These are phyloP conservation scores for Mycena alexandri DNA, from an alignment of 768 basidiomycete genomes.

Conservation along the genomic window DNA sequence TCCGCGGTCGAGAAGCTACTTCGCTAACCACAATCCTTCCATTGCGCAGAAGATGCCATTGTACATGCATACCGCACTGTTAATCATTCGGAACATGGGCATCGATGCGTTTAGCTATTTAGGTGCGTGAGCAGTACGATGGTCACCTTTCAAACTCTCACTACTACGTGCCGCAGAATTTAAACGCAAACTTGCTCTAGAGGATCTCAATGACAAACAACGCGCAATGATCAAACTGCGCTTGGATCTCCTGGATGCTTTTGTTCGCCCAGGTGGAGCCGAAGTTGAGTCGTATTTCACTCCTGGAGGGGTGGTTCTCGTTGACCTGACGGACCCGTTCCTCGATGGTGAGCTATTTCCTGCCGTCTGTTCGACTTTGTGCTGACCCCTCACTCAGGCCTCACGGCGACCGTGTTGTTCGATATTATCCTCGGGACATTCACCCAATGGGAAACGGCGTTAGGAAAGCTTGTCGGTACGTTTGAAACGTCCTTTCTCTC, in stretches of 20 bases:
- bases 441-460: constrained; percentile 30
- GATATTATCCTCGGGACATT: constrained; percentile 55
- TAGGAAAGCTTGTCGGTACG: constrained; percentile 35
- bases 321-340: constrained; percentile 68
- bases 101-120: constrained; percentile 14
- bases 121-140: constrained; percentile 41
- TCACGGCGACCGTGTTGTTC: constrained; percentile 49
- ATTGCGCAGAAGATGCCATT: constrained; percentile 33
- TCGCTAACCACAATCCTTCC: background rate
- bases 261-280: constrained; percentile 46
- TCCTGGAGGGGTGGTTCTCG: constrained; percentile 59
- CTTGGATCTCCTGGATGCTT: constrained; percentile 59
- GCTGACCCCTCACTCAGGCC: constrained; percentile 11
- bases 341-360: constrained; percentile 55
- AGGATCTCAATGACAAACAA: constrained; percentile 57
- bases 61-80: constrained; percentile 36
- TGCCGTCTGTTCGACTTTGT: background rate
- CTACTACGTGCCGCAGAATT: constrained; percentile 43
- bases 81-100: constrained; percentile 28
- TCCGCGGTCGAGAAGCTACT: background rate
- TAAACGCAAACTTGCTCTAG: constrained; percentile 49
- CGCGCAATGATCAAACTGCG: constrained; percentile 58
- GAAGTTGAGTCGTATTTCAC: constrained; percentile 48
- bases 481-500: background rate
- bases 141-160: constrained; percentile 32